Base-by-base conservation (phyloP, 352 stramenopile species). In the Saprolegnia parasitica region DNA sequence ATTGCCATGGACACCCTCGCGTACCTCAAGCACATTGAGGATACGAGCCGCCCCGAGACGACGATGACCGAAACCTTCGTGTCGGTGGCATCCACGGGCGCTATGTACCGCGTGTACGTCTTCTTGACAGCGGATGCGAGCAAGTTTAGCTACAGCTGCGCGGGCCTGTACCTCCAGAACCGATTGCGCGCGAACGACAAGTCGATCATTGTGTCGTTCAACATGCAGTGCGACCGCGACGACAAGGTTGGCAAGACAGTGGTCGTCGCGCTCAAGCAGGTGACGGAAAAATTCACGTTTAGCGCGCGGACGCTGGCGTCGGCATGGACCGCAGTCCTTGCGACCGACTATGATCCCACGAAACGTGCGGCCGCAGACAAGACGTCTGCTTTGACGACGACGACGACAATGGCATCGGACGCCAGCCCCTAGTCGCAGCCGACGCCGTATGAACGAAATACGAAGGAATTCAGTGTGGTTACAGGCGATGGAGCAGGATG, bases 11-110 rank as follows among this genome's bases (percentile, higher is more conserved):
- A 55, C 47, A 23, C 47, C n/a, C n/a, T 55, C 24, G 5, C n/a
- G 47, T 55, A 55, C 47, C 47, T 55, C 24, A 55, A 55, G 24
- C 47, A 29, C 2, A 55, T 55, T 55, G 47, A 55, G 24, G 47
- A 55, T 55, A 5, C 47, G 24, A 29, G 2, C 24, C n/a, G 5
- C n/a, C 47, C 47, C 24, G 47, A 55, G n/a, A 5, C n/a, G 24
- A 55, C 47, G 5, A 55, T 55, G 47, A 55, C n/a, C 24, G n/a
- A 55, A 29, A 55, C n/a, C 47, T 55, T 29, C 24, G 24, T 55
- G 47, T 55, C n/a, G n/a, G 47, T 55, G n/a, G 24, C 47, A 5
- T 29, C 47, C n/a, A 55, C 47, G n/a, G 47, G 47, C n/a, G 47
- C n/a, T 5, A 6, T 23, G n/a, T 55, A 55, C 24, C 47, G 47